Percentiles rank a stretch among this genome's conserved stretches.
phyloP scores from a whole-genome alignment of 2,329 filamentous ascomycete genomes.

The Colletotrichum endophyticum region DNA sequence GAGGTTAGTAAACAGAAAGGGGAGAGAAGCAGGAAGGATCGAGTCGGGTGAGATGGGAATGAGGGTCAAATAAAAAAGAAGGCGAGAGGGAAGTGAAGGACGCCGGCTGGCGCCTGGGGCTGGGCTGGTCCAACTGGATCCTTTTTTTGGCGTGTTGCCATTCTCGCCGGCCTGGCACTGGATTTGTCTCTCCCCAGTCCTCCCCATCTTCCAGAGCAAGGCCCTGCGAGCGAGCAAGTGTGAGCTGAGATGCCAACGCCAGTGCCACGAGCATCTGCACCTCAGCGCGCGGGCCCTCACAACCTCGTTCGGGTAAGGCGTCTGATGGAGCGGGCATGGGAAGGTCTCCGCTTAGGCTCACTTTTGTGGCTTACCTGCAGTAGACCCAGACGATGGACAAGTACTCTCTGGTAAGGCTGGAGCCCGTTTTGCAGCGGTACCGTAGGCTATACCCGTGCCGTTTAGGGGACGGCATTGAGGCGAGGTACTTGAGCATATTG shows the following conservation, averaged over 20 bases:
- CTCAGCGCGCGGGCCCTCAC: neutral
- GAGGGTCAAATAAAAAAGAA: slow-evolving; percentile 7
- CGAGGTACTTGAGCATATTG: neutral
- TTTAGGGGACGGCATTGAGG: neutral
- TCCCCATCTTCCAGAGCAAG: neutral
- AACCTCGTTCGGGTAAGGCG: neutral
- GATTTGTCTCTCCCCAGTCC: neutral
- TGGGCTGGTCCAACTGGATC: neutral
- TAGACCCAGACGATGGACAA: neutral
- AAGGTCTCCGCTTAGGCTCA: slow-evolving; percentile 6
- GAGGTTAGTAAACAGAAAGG: neutral
- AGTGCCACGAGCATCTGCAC: slow-evolving; percentile 16
- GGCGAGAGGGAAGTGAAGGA: neutral
- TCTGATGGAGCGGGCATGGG: neutral
- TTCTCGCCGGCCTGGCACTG: neutral
- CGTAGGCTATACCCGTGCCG: neutral
- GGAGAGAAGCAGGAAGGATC: neutral
- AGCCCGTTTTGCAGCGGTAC: neutral
- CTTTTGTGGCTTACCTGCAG: slow-evolving; percentile 11
- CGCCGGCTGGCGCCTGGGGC: neutral
- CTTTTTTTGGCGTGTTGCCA: slow-evolving; percentile 8
- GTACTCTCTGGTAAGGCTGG: neutral
- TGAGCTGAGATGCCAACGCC: slow-evolving; percentile 11
- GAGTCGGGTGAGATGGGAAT: neutral
- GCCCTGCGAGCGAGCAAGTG: neutral